Evolutionary conservation across 2,329 filamentous ascomycete species (phyloP).

Genomic region (Trichophyton simii): DNA sequence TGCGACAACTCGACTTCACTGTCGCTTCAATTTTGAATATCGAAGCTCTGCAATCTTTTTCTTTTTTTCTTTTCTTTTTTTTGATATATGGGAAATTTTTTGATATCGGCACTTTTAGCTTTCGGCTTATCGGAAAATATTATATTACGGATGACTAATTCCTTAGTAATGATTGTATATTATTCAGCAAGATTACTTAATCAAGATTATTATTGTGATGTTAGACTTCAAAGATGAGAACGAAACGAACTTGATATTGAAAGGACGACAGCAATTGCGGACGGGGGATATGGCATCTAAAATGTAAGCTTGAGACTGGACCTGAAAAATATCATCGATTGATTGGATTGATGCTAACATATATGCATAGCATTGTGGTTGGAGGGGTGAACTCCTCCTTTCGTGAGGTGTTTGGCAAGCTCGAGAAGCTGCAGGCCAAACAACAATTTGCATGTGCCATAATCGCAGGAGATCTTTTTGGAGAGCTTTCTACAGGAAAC

Average conservation of each 20-base stretch:
- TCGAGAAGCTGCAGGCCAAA: conserved; percentile 68
- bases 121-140: conserved; percentile 17
- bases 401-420: conserved; percentile 62
- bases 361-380: conserved; percentile 50
- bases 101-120: conserved; percentile 14
- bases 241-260: neutral
- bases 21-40: neutral
- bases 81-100: neutral
- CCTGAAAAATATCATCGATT: neutral
- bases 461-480: conserved; percentile 72
- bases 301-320: conserved; percentile 33
- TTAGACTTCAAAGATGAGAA: neutral
- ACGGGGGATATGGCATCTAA: conserved; percentile 42
- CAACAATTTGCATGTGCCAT: conserved; percentile 81
- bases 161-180: neutral
- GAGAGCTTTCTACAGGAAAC: conserved; percentile 32
- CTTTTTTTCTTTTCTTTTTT: neutral
- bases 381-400: conserved; percentile 74
- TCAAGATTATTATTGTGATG: too few species aligned
- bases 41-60: neutral
- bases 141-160: neutral
- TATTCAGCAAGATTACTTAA: neutral
- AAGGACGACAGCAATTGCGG: neutral
- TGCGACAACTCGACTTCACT: neutral
- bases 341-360: neutral